A percentile compares a stretch with the other conserved stretches of the same genome.
phyloP scores from a whole-genome alignment of 2,329 filamentous ascomycete genomes.

The Decorospora gaudefroyi region DNA sequence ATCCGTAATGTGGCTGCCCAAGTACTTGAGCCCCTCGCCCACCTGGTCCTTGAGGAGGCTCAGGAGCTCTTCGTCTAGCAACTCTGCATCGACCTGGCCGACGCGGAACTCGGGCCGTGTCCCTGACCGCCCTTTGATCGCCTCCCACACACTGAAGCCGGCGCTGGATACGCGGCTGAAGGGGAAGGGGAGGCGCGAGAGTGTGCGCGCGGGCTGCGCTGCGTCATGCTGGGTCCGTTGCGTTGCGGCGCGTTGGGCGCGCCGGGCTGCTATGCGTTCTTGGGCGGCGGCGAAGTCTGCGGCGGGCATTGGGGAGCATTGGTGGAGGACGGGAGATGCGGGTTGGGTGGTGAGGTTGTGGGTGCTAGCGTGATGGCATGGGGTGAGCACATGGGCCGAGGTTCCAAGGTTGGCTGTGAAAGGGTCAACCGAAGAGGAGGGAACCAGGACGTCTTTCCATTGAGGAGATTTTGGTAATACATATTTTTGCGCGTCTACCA shows the following conservation, averaged over 20 bases:
- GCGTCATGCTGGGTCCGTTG: constrained; percentile 56
- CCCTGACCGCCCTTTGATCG: constrained; percentile 72
- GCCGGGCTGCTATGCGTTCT: constrained; percentile 80
- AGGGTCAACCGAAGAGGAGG: no score
- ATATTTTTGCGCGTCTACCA: no score
- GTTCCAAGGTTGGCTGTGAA: constrained; percentile 36
- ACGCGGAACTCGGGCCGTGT: constrained; percentile 87
- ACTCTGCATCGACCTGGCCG: constrained; percentile 92
- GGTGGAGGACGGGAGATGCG: constrained; percentile 8
- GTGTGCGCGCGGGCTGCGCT: constrained; percentile 50
- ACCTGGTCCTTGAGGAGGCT: constrained; percentile 84
- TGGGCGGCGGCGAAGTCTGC: constrained; percentile 86
- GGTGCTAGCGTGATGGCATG: constrained; percentile 29
- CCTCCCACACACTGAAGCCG: constrained; percentile 66
- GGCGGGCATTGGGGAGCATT: constrained; percentile 46
- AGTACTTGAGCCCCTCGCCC: constrained; percentile 84
- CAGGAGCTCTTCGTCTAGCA: constrained; percentile 90
- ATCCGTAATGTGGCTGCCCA: constrained; percentile 75
- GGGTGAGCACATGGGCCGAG: constrained; percentile 15
- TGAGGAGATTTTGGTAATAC: no score
- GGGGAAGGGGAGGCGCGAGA: constrained; percentile 56
- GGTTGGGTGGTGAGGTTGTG: constrained; percentile 7
- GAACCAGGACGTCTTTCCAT: no score
- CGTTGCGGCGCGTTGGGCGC: constrained; percentile 72
- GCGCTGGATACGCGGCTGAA: constrained; percentile 61